A percentile compares a stretch with the other conserved stretches of the same genome.
phyloP scores from a whole-genome alignment of 805 yeast genomes.

The Pichia thaimueangensis region DNA sequence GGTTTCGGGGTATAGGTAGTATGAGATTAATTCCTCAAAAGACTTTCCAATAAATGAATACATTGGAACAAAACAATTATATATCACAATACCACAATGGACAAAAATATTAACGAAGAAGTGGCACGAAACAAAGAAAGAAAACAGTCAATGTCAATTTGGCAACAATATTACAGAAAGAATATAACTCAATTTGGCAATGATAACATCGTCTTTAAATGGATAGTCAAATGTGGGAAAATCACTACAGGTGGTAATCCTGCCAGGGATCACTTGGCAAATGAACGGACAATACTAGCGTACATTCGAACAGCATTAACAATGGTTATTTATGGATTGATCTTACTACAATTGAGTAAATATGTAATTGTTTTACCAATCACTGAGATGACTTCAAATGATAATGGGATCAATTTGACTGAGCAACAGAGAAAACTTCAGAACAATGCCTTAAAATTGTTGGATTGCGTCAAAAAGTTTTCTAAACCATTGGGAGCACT shows the following conservation, averaged over 20 bases:
- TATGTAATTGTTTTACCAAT: slow-evolving; percentile 22
- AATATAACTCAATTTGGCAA: too few relatives aligned
- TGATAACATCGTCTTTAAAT: background rate
- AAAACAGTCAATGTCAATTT: too few relatives aligned
- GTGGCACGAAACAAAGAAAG: too few relatives aligned
- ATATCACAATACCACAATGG: background rate
- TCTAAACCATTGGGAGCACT: slow-evolving; percentile 23
- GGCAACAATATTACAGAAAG: too few relatives aligned
- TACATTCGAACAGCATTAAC: slow-evolving; percentile 52
- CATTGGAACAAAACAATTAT: background rate
- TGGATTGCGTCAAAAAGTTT: slow-evolving; percentile 13
- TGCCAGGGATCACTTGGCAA: slow-evolving; percentile 56
- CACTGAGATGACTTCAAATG: background rate
- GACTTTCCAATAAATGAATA: too few relatives aligned
- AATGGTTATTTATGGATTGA: slow-evolving; percentile 47
- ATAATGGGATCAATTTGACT: too few relatives aligned
- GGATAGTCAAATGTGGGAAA: background rate
- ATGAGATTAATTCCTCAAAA: too few relatives aligned
- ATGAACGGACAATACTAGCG: slow-evolving; percentile 56
- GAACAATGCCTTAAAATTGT: background rate
- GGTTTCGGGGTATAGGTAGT: too few relatives aligned
- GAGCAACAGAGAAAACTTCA: background rate
- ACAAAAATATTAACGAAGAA: too few relatives aligned
- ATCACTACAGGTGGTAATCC: slow-evolving; percentile 12
- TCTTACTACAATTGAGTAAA: slow-evolving; percentile 46